phyloP scores from a whole-genome alignment of 768 basidiomycete genomes.

The Amanita phalloides region DNA sequence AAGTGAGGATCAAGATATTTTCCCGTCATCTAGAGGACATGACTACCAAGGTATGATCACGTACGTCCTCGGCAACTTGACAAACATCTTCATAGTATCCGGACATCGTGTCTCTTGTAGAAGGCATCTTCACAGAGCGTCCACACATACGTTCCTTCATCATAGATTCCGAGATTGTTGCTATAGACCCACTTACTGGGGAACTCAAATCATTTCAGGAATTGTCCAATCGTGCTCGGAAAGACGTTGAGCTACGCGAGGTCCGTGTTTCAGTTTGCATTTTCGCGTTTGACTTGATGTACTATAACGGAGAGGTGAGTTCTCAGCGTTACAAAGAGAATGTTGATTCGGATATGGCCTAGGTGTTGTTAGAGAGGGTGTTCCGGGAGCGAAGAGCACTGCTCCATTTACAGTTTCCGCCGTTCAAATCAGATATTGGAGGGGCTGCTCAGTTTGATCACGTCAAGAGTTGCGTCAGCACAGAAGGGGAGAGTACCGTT shows the following conservation, averaged over 20 bases:
- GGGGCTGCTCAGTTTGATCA: slow-evolving; percentile 54
- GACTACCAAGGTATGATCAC: slow-evolving; percentile 62
- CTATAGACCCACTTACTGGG: slow-evolving; percentile 56
- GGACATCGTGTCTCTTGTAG: slow-evolving; percentile 56
- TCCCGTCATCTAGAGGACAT: slow-evolving; percentile 88
- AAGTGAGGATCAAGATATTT: slow-evolving; percentile 51
- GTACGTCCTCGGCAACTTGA: slow-evolving; percentile 3
- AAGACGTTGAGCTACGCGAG: slow-evolving; percentile 67
- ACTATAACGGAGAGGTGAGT: slow-evolving; percentile 66
- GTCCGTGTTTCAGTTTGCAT: slow-evolving; percentile 76
- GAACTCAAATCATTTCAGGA: slow-evolving; percentile 76
- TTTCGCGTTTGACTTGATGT: slow-evolving; percentile 86
- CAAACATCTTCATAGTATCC: slow-evolving; percentile 49
- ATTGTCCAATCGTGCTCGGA: slow-evolving; percentile 73
- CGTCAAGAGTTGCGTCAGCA: slow-evolving; percentile 63
- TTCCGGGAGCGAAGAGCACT: slow-evolving; percentile 64
- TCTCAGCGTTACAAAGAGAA: neutral
- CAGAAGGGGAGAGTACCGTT: slow-evolving; percentile 47
- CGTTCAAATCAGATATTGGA: slow-evolving; percentile 32
- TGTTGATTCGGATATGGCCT: neutral
- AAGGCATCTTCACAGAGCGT: slow-evolving; percentile 33
- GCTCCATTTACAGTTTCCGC: slow-evolving; percentile 53
- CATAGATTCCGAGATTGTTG: slow-evolving; percentile 82
- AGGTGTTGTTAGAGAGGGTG: slow-evolving; percentile 59
- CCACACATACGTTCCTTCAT: slow-evolving; percentile 51